Evolutionary conservation across 192 early-diverging fungal genomes (phyloP).

Genomic region (Phycomyces nitens): DNA sequence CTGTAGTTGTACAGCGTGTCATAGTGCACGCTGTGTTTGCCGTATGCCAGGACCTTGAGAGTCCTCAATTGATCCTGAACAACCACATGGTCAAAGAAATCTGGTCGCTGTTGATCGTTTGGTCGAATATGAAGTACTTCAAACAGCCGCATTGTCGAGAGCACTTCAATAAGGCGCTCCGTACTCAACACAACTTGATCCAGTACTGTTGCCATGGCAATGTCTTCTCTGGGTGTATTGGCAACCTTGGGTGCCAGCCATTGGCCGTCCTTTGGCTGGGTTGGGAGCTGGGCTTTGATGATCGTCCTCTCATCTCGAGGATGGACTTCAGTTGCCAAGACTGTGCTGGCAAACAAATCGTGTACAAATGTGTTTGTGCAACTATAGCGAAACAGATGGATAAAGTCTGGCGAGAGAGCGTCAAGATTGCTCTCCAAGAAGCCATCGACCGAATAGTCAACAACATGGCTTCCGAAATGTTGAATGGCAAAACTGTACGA

Average conservation of each 20-base stretch:
- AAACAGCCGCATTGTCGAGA: constrained; percentile 54
- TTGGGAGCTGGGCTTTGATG: constrained; percentile 71
- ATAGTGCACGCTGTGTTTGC: constrained; percentile 53
- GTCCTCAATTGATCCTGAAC: constrained; percentile 66
- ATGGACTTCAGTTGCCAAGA: constrained; percentile 67
- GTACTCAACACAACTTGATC: constrained; percentile 4
- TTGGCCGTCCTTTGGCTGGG: constrained; percentile 43
- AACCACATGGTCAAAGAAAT: constrained; percentile 50
- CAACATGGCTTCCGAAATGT: constrained; percentile 48
- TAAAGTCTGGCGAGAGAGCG: constrained; percentile 62
- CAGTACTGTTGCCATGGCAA: neutral
- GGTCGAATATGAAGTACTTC: constrained; percentile 77
- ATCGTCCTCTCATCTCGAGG: constrained; percentile 67
- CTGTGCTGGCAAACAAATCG: constrained; percentile 64
- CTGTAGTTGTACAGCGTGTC: constrained; percentile 59
- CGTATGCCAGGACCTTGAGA: constrained; percentile 63
- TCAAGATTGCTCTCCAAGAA: constrained; percentile 63
- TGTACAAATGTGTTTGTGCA: constrained; percentile 60
- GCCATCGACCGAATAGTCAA: constrained; percentile 65
- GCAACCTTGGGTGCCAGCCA: neutral
- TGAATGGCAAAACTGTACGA: constrained; percentile 56
- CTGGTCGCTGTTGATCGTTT: constrained; percentile 44
- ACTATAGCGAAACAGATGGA: constrained; percentile 60
- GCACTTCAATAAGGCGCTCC: neutral
- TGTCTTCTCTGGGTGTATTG: neutral